Evolutionary conservation across 2,329 filamentous ascomycete species (phyloP), one percentile per base, ranked within the genome.

Genomic region (Talaromyces islandicus): DNA sequence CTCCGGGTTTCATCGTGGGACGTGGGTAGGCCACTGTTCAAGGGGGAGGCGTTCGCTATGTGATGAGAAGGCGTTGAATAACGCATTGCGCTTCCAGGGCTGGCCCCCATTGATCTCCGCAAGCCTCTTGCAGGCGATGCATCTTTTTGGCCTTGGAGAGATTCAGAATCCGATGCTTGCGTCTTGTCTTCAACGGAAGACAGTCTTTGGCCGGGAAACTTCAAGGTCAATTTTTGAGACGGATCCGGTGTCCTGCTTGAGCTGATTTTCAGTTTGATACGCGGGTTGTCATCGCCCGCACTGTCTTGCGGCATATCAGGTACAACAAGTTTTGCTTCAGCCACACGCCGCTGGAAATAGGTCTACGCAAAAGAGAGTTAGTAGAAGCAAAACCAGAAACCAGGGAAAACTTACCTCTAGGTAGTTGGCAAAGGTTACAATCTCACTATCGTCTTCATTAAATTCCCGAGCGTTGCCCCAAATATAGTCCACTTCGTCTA

Each of bases 381-480:
- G 63, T 17, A 57, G 19, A n/a, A 11, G 14, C 27, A 50, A 57
- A 51, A 57, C 53, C 7, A 51, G 46, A 52, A 24, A 29, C 59
- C 10, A 54, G 21, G 29, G 25, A 29, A 32, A 32, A 60, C 74
- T 57, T 77, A 91, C 90, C 84, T 95, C 88, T 7, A 97, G 83
- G 62, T 94, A 87, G 54, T 87, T 84, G 0, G 91, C 91, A 62
- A 94, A 80, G 24, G 84, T 80, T 64, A 87, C 91, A 56, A 96
- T 92, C 17, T 91, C 88, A 69, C 92, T 96, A 4, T 88, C 90
- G 70, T 96, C 92, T 73, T 96, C 91, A 66, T 97, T 97, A 79
- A 93, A 97, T 61, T 88, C 88, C 68, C 87, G 89, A 0, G 92
- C 91, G 73, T 97, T 97, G 54, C 83, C 83, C 92, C 92, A 97